Conservation (phyloP, 164 flowering plant genomes). For the Vitis amurensis region DNA sequence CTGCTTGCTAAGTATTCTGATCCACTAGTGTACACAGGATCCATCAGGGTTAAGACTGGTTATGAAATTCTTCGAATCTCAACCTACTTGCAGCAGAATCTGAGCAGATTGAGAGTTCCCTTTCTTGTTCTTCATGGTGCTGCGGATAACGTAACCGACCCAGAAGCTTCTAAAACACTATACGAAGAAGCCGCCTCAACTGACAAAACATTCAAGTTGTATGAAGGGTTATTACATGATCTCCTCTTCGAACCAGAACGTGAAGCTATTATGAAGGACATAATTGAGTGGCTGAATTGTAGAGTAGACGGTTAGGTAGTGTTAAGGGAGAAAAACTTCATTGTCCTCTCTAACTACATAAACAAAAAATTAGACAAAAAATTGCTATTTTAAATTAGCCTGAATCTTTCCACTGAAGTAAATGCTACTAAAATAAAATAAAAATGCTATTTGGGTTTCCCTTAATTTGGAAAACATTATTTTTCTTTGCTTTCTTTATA, state of each 20-base stretch:
- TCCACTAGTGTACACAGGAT: conserved; percentile 83
- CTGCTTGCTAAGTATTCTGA: conserved; percentile 81
- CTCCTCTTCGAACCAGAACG: conserved; percentile 83
- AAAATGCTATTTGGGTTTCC: too few species aligned
- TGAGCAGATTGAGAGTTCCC: conserved; percentile 48
- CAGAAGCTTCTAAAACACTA: conserved; percentile 60
- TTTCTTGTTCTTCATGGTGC: conserved; percentile 87
- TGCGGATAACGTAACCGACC: conserved; percentile 80
- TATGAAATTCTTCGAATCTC: conserved; percentile 74
- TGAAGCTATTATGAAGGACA: conserved; percentile 45
- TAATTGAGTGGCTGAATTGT: conserved; percentile 67
- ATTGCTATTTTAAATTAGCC: too few species aligned
- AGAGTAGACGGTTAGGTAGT: conserved; percentile 25
- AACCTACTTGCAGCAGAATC: conserved; percentile 57
- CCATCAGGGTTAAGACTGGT: conserved; percentile 77
- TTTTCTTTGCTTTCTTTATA: too few species aligned
- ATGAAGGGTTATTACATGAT: conserved; percentile 74
- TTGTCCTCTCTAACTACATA: too few species aligned
- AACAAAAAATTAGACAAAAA: too few species aligned
- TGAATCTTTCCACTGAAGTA: too few species aligned
- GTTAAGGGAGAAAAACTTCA: not conserved
- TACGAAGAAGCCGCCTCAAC: conserved; percentile 69
- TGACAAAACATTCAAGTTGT: conserved; percentile 74
- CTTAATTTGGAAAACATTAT: too few species aligned
- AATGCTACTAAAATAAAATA: too few species aligned